Base-by-base conservation (phyloP, 192 early-diverging fungal genomes). In the Blastocladiella britannica region DNA sequence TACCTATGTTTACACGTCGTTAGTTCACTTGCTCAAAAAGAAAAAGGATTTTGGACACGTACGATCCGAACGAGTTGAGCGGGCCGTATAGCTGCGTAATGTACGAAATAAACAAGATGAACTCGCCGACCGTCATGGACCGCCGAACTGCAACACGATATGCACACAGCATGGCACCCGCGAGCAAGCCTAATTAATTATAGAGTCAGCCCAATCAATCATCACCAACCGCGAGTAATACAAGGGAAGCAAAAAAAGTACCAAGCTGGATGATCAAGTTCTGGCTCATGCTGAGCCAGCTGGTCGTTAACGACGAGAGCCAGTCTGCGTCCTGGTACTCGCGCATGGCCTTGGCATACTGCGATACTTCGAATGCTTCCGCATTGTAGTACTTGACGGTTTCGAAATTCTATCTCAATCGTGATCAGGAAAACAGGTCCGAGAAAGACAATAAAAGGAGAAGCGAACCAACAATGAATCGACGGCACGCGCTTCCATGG, bases 361-460 rank as follows among this genome's bases (percentile, higher is more conserved):
- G 74, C 20, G 73, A 60, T 28, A 85, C 70, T 65, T 98, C 94
- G 70, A 82, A 95, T 18, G 67, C 58, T 70, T 95, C 93, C 30
- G 84, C 85, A 61, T 83, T 84, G 72, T 92, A 95, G 64, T 94
- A 95, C 68, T 98, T 98, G 65, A 98, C 94, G 1, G 94, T 98
- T 69, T 98, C 94, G 77, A 93, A 93, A 69, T 98, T 98, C 51
- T 94, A 72, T 55, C 18, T 51, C 18, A 51, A 51, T 51, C 51
- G 51, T 18, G n/a, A 51, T 18, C 18, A 52, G 22, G 29, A 59
- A 25, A 55, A 25, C 26, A 54, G 30, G 20, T 37, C 24, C 30
- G 7, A 23, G 1, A 25, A 24, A 28, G 15, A 22, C 63, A 54
- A 53, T 2, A 0, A 18, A 20, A 62, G 15, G n/a, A 52, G 9